Conservation (phyloP, 306 rosid species). For the Astragalus membranaceus region DNA sequence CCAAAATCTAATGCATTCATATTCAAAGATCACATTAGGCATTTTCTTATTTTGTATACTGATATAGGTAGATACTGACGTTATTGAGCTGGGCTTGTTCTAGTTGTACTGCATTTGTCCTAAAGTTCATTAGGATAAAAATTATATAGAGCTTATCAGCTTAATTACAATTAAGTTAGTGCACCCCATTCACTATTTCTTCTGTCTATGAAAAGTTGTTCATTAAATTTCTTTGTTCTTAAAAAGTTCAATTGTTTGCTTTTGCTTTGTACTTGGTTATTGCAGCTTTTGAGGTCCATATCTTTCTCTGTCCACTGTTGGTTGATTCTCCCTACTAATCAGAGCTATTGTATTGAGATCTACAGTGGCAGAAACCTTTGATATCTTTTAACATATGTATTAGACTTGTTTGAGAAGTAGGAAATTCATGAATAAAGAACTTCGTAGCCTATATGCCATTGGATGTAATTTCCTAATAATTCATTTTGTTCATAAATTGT, state of each 20-base stretch:
- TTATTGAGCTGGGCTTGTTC: neutral
- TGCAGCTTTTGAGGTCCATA: neutral
- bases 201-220: neutral
- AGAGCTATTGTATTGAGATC: neutral
- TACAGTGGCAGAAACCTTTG: neutral
- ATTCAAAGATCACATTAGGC: neutral
- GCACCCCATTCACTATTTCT: neutral
- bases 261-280: slow-evolving; percentile 3
- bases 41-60: slow-evolving; percentile 8
- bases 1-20: slow-evolving; percentile 1
- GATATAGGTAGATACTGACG: neutral
- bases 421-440: neutral
- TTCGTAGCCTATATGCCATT: neutral
- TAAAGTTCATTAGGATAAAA: neutral
- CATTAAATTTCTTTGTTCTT: neutral
- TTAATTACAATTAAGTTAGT: neutral
- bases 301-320: neutral
- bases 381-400: neutral
- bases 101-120: slow-evolving; percentile 8
- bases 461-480: neutral
- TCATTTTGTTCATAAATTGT: neutral
- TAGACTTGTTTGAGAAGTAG: slow-evolving; percentile 9
- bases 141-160: neutral
- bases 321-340: neutral
- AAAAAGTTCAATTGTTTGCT: neutral